phyloP scores from a whole-genome alignment of 1,284 basidiomycete genomes.

The Ustilago curta region DNA sequence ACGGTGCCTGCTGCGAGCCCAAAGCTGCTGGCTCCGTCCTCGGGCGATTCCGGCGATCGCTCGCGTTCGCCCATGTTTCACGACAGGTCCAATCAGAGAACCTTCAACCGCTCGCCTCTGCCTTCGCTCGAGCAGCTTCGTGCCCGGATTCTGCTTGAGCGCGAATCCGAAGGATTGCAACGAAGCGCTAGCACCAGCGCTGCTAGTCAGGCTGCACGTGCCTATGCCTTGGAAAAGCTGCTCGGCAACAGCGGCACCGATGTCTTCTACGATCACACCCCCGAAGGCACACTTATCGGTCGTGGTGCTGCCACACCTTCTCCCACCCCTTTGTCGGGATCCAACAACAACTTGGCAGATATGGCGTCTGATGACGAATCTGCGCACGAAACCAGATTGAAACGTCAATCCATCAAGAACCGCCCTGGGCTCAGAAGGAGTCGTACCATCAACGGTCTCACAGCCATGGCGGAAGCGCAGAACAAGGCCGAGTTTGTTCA shows the following conservation, averaged over 20 bases:
- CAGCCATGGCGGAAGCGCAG: constrained; percentile 55
- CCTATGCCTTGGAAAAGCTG: constrained; percentile 67
- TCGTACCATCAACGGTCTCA: constrained; percentile 59
- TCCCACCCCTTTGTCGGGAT: constrained; percentile 17
- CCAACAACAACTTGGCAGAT: constrained; percentile 20
- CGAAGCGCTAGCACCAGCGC: constrained; percentile 62
- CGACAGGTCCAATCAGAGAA: constrained; percentile 24
- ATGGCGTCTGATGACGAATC: constrained; percentile 49
- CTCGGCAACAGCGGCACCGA: constrained; percentile 58
- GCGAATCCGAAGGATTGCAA: constrained; percentile 54
- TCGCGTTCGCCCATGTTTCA: constrained; percentile 38
- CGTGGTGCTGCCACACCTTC: constrained; percentile 40
- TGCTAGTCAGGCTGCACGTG: constrained; percentile 63
- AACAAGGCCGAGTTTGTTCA: constrained; percentile 58
- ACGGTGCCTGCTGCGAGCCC: neutral
- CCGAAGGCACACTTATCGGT: constrained; percentile 41
- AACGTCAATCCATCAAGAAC: constrained; percentile 38
- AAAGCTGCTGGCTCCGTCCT: constrained; percentile 10
- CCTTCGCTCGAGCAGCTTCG: constrained; percentile 66
- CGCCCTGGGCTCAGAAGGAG: constrained; percentile 40
- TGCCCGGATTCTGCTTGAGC: constrained; percentile 62
- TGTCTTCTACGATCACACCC: constrained; percentile 49
- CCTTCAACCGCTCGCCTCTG: constrained; percentile 51
- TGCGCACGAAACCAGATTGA: constrained; percentile 28
- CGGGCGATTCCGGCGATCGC: constrained; percentile 18